Evolutionary conservation across 2,329 filamentous ascomycete species (phyloP).

Genomic region (Dothideomycetes sp.): DNA sequence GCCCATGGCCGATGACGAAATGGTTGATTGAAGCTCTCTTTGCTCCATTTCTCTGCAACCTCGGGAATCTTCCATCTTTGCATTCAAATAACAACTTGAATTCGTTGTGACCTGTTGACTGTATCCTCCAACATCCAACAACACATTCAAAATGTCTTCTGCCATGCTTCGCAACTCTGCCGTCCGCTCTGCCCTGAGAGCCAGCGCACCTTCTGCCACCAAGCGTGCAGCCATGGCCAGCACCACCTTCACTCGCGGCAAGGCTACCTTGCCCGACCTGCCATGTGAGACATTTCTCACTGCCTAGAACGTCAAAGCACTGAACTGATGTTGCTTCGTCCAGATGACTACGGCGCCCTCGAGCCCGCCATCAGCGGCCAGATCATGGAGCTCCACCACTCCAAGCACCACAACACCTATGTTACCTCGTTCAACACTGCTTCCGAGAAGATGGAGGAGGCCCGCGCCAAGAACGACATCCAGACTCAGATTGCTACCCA

Average conservation of each 20-base stretch:
- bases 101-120: no score
- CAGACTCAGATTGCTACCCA: slow-evolving; percentile 46
- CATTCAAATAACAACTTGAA: no score
- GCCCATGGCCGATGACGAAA: no score
- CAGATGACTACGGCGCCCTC: slow-evolving; percentile 94
- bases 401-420: slow-evolving; percentile 90
- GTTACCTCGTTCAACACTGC: slow-evolving; percentile 81
- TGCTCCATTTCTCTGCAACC: no score
- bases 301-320: neutral
- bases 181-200: slow-evolving; percentile 62
- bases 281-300: slow-evolving; percentile 46
- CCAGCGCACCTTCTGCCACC: slow-evolving; percentile 52
- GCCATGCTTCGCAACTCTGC: slow-evolving; percentile 63
- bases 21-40: no score
- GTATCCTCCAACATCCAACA: neutral
- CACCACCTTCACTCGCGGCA: slow-evolving; percentile 71
- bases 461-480: slow-evolving; percentile 45
- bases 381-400: slow-evolving; percentile 96
- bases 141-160: slow-evolving; percentile 57
- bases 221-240: slow-evolving; percentile 56
- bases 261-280: slow-evolving; percentile 89
- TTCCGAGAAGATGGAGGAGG: slow-evolving; percentile 58
- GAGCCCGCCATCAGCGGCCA: slow-evolving; percentile 75
- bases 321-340: neutral
- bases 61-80: no score